Base-by-base conservation (phyloP, 257 asterid genomes). In the Thymus mandschuricus region DNA sequence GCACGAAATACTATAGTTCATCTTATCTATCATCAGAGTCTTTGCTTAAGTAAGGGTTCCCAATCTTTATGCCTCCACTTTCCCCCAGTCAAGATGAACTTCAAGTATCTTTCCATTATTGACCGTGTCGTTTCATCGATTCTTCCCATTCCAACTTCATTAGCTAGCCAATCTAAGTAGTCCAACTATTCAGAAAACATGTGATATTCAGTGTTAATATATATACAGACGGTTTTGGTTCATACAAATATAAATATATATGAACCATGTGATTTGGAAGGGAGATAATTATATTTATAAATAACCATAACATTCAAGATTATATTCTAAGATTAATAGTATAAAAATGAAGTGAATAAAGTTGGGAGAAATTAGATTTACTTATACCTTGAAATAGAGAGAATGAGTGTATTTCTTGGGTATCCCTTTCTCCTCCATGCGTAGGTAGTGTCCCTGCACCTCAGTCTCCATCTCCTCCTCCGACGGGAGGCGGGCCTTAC, bases 121-220 rank as follows among this genome's bases (percentile, higher is more conserved):
- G 70, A 69, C 54, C 71, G 69, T 7, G 71, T 0, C 29, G 13
- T 5, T 6, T 70, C 81, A 54, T 74, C 82, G 49, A 83, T 79
- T 45, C 74, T 73, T 54, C 70, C 72, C 27, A 68, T n/a, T 66
- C 90, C 96, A 15, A 69, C 79, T 74, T 84, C 76, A 70, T 60
- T 69, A 7, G 90, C 84, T 31, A 89, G 38, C 88, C 85, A 86
- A 21, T 87, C 92, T 81, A 85, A 33, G 79, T 87, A 89, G 21
- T 78, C 89, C 6, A 84, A 70, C 94, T 83, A 81, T 60, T 30
- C 1, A 54, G 0, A 69, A n/a, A 28, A 34, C 8, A 48, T 1
- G 13, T 13, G 12, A 54, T 54, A 6, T 38, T 38, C 6, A 54
- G 60, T 54, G 60, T 3, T 54, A 52, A 21, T 21, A 21, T 21